These are phyloP conservation scores for Pseudocercospora musae DNA, from an alignment of 2,329 filamentous ascomycete genomes.

Conservation along the genomic window DNA sequence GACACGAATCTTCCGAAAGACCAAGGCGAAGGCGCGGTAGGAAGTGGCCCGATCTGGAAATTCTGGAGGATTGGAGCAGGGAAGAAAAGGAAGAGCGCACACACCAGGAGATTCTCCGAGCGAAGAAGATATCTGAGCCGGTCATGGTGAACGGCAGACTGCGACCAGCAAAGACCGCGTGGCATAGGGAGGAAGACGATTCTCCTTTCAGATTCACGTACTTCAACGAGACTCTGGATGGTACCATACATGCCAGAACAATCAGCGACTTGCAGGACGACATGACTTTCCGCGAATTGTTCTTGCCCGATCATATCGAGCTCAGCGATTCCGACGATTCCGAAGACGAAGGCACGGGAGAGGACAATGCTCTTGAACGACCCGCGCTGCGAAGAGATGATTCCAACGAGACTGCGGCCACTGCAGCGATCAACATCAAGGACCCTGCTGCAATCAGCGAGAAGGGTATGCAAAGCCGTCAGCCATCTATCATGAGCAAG, in stretches of 20 bases:
- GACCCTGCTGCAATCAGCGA: neutral
- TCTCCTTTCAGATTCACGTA: slow-evolving; percentile 94
- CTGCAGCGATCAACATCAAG: neutral
- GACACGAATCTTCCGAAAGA: slow-evolving; percentile 16
- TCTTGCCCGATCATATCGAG: slow-evolving; percentile 79
- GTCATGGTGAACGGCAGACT: slow-evolving; percentile 87
- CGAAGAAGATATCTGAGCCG: slow-evolving; percentile 90
- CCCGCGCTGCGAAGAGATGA: slow-evolving; percentile 15
- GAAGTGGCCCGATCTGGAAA: slow-evolving; percentile 81
- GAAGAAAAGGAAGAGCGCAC: slow-evolving; percentile 86
- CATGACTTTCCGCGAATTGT: slow-evolving; percentile 79
- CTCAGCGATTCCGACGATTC: slow-evolving; percentile 67
- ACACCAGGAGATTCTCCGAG: slow-evolving; percentile 66
- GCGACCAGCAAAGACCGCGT: slow-evolving; percentile 70
- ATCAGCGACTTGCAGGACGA: slow-evolving; percentile 90
- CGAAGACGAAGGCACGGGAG: slow-evolving; percentile 47
- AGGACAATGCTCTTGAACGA: slow-evolving; percentile 36
- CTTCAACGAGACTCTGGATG: slow-evolving; percentile 95
- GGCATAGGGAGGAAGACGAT: slow-evolving; percentile 86
- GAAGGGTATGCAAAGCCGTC: neutral
- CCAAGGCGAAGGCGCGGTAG: slow-evolving; percentile 58
- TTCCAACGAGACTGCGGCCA: slow-evolving; percentile 5
- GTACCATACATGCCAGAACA: slow-evolving; percentile 91
- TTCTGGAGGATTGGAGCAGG: slow-evolving; percentile 83
- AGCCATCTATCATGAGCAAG: slow-evolving; percentile 12